Evolutionary conservation across 169 alveolate genomes (phyloP), one percentile per base, ranked within the genome.

Genomic region (Plasmodium ovale): DNA sequence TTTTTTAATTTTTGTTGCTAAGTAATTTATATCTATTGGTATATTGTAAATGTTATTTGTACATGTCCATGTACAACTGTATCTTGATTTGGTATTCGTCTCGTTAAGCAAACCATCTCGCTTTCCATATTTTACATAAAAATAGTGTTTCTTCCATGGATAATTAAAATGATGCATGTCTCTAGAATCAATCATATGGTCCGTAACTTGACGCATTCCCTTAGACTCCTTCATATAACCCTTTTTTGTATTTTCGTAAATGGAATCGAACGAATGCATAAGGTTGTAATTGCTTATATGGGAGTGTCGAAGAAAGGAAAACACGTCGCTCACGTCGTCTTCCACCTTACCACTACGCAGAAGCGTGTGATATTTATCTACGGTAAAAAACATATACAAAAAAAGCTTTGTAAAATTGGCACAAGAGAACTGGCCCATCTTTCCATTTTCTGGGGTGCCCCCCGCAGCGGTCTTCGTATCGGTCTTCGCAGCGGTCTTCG

Each of bases 371-470:
- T 54, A 29, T 12, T 35, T 16, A 27, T 74, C 67, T 9, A 74
- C 19, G 0, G 21, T 12, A 44, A 74, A 59, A 35, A 74, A 74
- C 47, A 53, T 60, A 62, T 6, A 74, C 2, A 60, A 60, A 37
- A 74, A 25, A 14, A 74, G 42, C 12, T 74, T 74, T 27, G 51
- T 44, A 19, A 74, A 44, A 60, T 74, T 74, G 10, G 42, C 6
- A 5, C 77, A 27, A 0, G 27, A 35, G 47, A 58, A 73, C 16
- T 39, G n/a, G 19, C 1, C n/a, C n/a, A 33, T 49, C 42, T 33
- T 42, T 27, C 37, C 31, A 19, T 71, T 71, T 9, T 21, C 31
- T 12, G 29, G 39, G 7, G 56, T 47, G 7, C 27, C 14, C 31
- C 6, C 31, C 3, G 29, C 60, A 16, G 56, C 53, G 7, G 35